Evolutionary conservation across 78 protist genomes (phyloP).

Genomic region (Dictyostelium discoideum): DNA sequence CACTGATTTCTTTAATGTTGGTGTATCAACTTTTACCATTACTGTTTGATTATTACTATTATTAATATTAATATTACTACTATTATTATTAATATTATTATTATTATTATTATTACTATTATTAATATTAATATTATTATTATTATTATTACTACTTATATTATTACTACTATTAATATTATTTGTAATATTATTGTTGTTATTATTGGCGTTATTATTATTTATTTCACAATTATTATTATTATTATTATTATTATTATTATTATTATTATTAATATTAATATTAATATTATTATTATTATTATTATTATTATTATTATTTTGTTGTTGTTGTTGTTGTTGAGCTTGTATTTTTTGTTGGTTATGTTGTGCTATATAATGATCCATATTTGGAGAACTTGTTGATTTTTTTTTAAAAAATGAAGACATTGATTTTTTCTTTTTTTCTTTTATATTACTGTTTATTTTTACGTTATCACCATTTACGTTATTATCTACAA

Average conservation of each 20-base stretch:
- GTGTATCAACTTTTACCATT: conserved; percentile 5
- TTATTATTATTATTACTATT: not conserved
- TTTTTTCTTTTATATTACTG: not conserved
- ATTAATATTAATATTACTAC: not conserved
- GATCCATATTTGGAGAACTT: conserved; percentile 22
- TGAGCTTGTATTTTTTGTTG: not conserved
- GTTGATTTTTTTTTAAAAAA: conserved; percentile 29
- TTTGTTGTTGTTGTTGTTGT: too few species aligned
- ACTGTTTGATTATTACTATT: not conserved
- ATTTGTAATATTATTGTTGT: not conserved
- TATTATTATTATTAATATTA: not conserved
- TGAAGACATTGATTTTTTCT: conserved; percentile 19
- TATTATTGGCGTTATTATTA: not conserved
- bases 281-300: not conserved
- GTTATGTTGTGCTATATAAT: not conserved
- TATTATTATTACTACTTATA: not conserved
- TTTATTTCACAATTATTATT: not conserved
- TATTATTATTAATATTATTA: not conserved
- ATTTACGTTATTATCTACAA: not conserved
- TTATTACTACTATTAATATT: not conserved
- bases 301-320: not conserved
- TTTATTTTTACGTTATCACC: not conserved
- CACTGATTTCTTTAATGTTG: conserved; percentile 12
- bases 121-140: not conserved
- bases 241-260: not conserved